Percentiles rank a stretch among this genome's conserved stretches.
These are phyloP conservation scores for Colletotrichum sp. DNA, from an alignment of 2,329 filamentous ascomycete genomes.

Conservation along the genomic window DNA sequence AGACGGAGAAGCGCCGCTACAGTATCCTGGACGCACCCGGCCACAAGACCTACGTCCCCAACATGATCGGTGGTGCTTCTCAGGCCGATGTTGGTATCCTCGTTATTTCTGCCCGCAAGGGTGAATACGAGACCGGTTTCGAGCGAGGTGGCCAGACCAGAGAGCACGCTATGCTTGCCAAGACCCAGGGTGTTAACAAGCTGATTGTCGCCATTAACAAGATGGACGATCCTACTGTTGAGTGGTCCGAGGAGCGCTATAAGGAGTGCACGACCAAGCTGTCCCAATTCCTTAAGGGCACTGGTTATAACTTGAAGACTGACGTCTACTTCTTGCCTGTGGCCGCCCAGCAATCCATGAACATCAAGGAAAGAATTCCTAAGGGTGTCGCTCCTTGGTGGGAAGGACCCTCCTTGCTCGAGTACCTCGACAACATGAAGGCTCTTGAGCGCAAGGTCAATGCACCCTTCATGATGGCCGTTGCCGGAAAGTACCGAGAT, in stretches of 20 bases:
- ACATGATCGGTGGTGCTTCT: constrained; percentile 96
- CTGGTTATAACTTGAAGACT: constrained; percentile 92
- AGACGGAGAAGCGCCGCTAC: constrained; percentile 95
- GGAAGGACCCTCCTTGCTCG: constrained; percentile 86
- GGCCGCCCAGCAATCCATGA: constrained; percentile 83
- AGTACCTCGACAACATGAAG: constrained; percentile 94
- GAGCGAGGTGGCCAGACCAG: constrained; percentile 95
- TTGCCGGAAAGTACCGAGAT: constrained; percentile 95
- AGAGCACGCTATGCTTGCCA: constrained; percentile 96
- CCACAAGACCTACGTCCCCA: constrained; percentile 97
- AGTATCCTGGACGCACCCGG: constrained; percentile 96
- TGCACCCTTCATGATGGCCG: constrained; percentile 98
- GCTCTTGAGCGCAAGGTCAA: constrained; percentile 95
- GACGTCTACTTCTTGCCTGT: constrained; percentile 97
- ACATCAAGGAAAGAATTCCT: constrained; percentile 88
- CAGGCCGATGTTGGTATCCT: constrained; percentile 94
- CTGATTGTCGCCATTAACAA: constrained; percentile 96
- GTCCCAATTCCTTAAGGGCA: constrained; percentile 83
- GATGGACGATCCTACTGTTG: constrained; percentile 97
- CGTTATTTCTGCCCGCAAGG: constrained; percentile 95
- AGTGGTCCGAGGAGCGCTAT: constrained; percentile 94
- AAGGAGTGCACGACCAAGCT: constrained; percentile 94
- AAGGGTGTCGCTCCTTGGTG: constrained; percentile 83
- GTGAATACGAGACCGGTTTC: constrained; percentile 98
- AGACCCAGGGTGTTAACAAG: constrained; percentile 98